phyloP scores from a whole-genome alignment of 1,284 basidiomycete genomes.

The Volvariella volvacea region DNA sequence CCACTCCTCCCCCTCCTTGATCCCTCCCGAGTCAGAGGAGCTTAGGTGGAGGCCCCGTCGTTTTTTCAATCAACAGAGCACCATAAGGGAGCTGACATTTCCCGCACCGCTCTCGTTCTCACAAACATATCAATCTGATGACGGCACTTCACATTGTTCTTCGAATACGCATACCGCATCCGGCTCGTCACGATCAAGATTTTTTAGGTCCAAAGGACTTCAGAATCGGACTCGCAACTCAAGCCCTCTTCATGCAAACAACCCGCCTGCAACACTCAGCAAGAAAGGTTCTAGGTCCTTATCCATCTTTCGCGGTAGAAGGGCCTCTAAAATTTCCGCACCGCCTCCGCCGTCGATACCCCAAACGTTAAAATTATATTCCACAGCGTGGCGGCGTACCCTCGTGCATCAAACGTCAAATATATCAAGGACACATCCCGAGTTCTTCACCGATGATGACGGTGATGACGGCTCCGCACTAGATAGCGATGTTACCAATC shows the following conservation, averaged over 20 bases:
- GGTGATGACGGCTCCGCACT: not conserved
- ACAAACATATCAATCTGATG: slow-evolving; percentile 2
- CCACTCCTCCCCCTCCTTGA: slow-evolving; percentile 42
- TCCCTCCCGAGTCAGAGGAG: slow-evolving; percentile 39
- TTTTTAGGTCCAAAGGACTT: not conserved
- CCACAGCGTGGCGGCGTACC: slow-evolving; percentile 41
- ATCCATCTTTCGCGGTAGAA: slow-evolving; percentile 28
- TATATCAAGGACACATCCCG: not conserved
- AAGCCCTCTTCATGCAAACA: not conserved
- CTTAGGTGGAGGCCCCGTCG: slow-evolving; percentile 17
- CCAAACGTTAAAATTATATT: slow-evolving; percentile 43
- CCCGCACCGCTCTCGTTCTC: slow-evolving; percentile 51
- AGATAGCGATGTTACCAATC: not conserved
- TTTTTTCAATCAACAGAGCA: slow-evolving; percentile 18
- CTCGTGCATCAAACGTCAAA: not conserved
- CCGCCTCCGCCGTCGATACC: slow-evolving; percentile 49
- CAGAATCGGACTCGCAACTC: not conserved
- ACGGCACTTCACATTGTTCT: too few relatives aligned
- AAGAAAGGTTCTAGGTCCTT: slow-evolving; percentile 7
- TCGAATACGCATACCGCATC: not conserved
- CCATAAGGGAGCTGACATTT: slow-evolving; percentile 56
- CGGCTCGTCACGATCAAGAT: not conserved
- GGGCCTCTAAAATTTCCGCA: slow-evolving; percentile 4
- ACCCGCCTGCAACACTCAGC: not conserved
- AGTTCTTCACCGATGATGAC: not conserved